phyloP scores from a whole-genome alignment of 495 filamentous ascomycete genomes.

The Aspergillus saccharolyticus region DNA sequence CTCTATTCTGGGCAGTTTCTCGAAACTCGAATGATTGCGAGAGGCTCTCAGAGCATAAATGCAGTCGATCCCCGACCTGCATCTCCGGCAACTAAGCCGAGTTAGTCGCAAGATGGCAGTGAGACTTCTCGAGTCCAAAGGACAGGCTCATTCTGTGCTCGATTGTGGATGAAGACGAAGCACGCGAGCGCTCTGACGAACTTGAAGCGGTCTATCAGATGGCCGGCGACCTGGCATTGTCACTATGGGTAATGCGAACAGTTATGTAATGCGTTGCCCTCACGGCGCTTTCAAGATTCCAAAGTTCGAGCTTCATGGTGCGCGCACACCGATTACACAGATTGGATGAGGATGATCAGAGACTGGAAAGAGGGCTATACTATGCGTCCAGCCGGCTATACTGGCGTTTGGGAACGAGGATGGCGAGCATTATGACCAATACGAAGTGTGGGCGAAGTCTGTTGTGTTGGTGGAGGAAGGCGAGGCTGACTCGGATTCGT shows the following conservation, averaged over 20 bases:
- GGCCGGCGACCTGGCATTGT: conserved; percentile 11
- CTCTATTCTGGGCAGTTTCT: too few species aligned
- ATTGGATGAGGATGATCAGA: conserved; percentile 7
- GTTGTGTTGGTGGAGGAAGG: conserved; percentile 11
- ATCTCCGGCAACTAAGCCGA: not conserved
- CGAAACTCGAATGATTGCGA: too few species aligned
- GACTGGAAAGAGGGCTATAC: conserved; percentile 3
- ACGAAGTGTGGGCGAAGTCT: conserved; percentile 12
- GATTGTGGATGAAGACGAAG: not conserved
- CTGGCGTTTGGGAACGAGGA: conserved; percentile 12
- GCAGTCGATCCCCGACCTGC: not conserved
- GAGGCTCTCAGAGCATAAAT: too few species aligned
- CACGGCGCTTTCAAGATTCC: not conserved
- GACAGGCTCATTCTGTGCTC: not conserved
- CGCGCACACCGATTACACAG: conserved; percentile 13
- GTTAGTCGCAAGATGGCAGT: not conserved
- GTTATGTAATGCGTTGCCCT: not conserved
- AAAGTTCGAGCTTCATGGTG: not conserved
- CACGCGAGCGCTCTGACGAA: not conserved
- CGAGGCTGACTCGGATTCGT: not conserved
- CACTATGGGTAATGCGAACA: conserved; percentile 12
- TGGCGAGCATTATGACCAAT: conserved; percentile 11
- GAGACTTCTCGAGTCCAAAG: not conserved
- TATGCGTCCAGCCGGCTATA: conserved; percentile 10
- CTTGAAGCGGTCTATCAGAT: conserved; percentile 5